Percentiles rank a stretch among this genome's conserved stretches.
phyloP scores from a whole-genome alignment of 305 asterid genomes.

The Fraxinus ornus region DNA sequence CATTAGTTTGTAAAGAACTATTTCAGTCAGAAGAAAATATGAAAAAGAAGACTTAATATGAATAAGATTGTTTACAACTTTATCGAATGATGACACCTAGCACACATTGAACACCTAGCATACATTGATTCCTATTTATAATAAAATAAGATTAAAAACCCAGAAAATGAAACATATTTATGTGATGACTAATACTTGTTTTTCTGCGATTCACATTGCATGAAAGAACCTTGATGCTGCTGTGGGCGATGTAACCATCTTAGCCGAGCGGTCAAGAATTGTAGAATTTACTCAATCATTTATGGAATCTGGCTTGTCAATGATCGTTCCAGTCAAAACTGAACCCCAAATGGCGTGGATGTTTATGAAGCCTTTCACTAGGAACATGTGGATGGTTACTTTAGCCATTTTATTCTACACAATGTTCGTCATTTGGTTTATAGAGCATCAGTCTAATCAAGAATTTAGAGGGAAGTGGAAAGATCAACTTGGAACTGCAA shows the following conservation, averaged over 20 bases:
- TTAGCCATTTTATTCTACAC: constrained; percentile 33
- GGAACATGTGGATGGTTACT: constrained; percentile 39
- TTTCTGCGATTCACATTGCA: neutral
- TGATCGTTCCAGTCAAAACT: constrained; percentile 32
- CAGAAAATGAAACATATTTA: too few relatives aligned
- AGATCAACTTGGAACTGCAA: constrained; percentile 39
- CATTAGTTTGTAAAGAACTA: neutral
- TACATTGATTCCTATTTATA: too few relatives aligned
- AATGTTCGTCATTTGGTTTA: constrained; percentile 38
- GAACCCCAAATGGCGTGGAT: constrained; percentile 25
- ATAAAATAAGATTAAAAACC: too few relatives aligned
- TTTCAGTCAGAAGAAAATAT: too few relatives aligned
- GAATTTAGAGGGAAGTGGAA: constrained; percentile 31
- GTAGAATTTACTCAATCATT: constrained; percentile 36
- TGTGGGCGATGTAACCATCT: constrained; percentile 32
- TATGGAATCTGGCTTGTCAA: constrained; percentile 43
- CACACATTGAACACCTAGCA: too few relatives aligned
- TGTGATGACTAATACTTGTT: neutral
- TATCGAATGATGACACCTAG: too few relatives aligned
- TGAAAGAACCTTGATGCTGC: constrained; percentile 23
- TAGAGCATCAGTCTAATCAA: constrained; percentile 38
- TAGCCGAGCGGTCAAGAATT: constrained; percentile 24
- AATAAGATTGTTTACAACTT: too few relatives aligned
- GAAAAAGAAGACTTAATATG: too few relatives aligned
- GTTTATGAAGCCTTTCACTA: constrained; percentile 38